Conservation (phyloP, 352 stramenopile genomes). For the Pythium aristosporum region DNA sequence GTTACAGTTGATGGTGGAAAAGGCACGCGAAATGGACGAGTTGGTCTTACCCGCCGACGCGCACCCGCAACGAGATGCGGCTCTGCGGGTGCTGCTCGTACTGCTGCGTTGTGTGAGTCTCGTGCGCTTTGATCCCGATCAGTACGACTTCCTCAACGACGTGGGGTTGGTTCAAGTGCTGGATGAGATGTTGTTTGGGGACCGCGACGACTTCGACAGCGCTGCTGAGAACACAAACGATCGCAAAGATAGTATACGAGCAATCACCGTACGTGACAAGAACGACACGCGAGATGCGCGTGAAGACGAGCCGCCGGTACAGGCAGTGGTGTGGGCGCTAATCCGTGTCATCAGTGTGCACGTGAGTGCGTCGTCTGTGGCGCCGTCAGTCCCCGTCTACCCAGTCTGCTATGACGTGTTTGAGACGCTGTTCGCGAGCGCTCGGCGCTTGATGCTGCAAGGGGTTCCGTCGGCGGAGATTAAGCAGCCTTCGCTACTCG, state of each 20-base stretch:
- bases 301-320: background rate
- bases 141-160: conserved; percentile 31
- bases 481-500: background rate
- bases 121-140: conserved; percentile 15
- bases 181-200: background rate
- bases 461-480: background rate
- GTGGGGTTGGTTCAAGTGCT: conserved; percentile 18
- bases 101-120: conserved; percentile 17
- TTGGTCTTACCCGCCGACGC: too few relatives aligned
- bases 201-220: background rate
- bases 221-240: background rate
- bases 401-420: conserved; percentile 12
- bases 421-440: background rate
- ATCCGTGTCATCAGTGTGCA: conserved; percentile 7
- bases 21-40: background rate
- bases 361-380: conserved; percentile 4
- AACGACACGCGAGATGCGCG: background rate
- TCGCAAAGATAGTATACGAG: conserved; percentile 19
- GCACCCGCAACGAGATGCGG: background rate
- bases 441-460: background rate
- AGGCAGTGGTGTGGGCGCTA: conserved; percentile 5
- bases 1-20: conserved; percentile 12
- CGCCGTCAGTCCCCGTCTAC: background rate
- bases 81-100: conserved; percentile 4
- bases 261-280: background rate